Conservation (phyloP, 2,329 filamentous ascomycete species). For the Aspergillus aculeatus region DNA sequence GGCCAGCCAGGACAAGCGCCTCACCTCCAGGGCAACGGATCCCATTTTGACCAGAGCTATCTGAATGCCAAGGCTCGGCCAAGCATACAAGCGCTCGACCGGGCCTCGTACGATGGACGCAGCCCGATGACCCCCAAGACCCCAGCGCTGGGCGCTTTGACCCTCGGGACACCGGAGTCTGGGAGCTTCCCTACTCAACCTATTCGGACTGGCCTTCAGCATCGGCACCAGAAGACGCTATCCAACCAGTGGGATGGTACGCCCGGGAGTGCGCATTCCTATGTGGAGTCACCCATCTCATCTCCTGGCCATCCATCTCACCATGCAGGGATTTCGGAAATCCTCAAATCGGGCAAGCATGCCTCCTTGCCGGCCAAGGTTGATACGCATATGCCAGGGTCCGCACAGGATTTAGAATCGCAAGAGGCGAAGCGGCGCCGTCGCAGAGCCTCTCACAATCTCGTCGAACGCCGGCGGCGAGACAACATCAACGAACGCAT, state of each 20-base stretch:
- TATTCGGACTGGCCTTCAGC: conserved; percentile 65
- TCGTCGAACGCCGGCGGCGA: conserved; percentile 88
- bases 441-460: conserved; percentile 89
- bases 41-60: conserved; percentile 56
- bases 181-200: conserved; percentile 73
- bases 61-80: conserved; percentile 59
- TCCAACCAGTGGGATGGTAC: conserved; percentile 91
- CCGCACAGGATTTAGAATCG: conserved; percentile 61
- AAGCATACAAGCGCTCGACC: conserved; percentile 64
- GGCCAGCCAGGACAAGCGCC: conserved; percentile 54
- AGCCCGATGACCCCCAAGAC: conserved; percentile 86
- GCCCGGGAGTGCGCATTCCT: conserved; percentile 78
- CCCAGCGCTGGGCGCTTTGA: conserved; percentile 69
- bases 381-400: conserved; percentile 48
- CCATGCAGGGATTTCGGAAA: conserved; percentile 79
- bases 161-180: conserved; percentile 69
- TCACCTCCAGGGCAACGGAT: conserved; percentile 40
- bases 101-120: conserved; percentile 70
- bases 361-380: conserved; percentile 90
- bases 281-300: conserved; percentile 77
- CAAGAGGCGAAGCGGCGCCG: conserved; percentile 93
- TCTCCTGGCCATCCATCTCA: conserved; percentile 62
- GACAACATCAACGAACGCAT: conserved; percentile 99
- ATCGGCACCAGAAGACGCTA: conserved; percentile 74
- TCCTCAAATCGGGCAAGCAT: conserved; percentile 77